Evolutionary conservation across 176 grass and related monocot species (phyloP).

Genomic region (Saccharum officinarum): DNA sequence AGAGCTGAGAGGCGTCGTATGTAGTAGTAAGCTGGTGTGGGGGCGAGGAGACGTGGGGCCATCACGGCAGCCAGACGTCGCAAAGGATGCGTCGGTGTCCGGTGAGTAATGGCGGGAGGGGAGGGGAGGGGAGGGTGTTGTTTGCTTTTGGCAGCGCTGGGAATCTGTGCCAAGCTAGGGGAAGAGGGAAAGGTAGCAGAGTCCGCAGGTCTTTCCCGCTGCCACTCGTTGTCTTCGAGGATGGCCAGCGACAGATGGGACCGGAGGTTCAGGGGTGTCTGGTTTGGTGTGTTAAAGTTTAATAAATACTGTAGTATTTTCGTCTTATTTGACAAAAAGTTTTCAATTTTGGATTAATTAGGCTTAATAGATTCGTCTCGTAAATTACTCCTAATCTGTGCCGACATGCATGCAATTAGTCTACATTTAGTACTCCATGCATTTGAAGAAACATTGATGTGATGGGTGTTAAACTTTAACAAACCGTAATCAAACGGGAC

Average conservation of each 20-base stretch:
- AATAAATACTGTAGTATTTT: too few species aligned
- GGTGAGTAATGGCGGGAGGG: conserved; percentile 44
- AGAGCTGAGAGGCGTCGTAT: not conserved
- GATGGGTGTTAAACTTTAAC: too few species aligned
- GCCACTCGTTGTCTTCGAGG: not conserved
- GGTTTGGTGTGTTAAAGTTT: too few species aligned
- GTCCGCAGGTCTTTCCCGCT: not conserved
- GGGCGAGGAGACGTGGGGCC: not conserved
- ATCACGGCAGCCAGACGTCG: not conserved
- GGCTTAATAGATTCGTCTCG: too few species aligned
- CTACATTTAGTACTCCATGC: too few species aligned
- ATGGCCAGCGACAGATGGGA: not conserved
- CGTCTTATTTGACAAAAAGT: too few species aligned
- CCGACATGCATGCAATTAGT: too few species aligned
- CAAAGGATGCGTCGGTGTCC: conserved; percentile 2
- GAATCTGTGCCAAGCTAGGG: conserved; percentile 56
- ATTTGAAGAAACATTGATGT: too few species aligned
- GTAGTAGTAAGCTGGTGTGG: not conserved
- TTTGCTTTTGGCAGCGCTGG: conserved; percentile 39
- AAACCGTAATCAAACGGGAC: too few species aligned
- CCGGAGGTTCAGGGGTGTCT: too few species aligned
- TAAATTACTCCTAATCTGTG: too few species aligned
- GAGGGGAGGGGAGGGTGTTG: not conserved
- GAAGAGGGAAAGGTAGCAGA: conserved; percentile 41
- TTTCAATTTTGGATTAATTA: too few species aligned